Conservation (phyloP, 305 asterid genomes). For the Rubia tinctorum region DNA sequence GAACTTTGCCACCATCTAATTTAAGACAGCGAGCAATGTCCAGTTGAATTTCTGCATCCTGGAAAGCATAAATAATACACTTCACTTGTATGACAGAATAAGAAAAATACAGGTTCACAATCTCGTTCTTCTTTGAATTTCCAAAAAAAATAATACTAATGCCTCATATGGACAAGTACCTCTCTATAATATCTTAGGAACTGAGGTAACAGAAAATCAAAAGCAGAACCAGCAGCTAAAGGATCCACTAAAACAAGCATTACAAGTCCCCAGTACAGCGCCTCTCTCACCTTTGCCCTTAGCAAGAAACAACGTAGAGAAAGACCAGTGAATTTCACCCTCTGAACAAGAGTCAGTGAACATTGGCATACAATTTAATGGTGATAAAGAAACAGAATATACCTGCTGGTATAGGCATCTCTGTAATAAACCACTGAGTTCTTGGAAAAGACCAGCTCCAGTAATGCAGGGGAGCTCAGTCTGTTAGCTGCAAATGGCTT, state of each 20-base stretch:
- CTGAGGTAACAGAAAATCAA: constrained; percentile 71
- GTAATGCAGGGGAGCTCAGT: constrained; percentile 43
- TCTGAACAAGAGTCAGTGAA: not conserved
- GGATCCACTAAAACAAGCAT: constrained; percentile 87
- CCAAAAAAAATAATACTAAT: not conserved
- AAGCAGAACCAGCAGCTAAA: constrained; percentile 45
- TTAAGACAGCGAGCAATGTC: constrained; percentile 53
- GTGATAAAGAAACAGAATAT: not conserved
- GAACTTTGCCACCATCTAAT: constrained; percentile 49
- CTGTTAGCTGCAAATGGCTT: constrained; percentile 89
- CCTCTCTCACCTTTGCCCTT: constrained; percentile 68
- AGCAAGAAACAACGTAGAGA: not conserved
- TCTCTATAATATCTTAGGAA: constrained; percentile 67
- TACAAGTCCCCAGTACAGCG: constrained; percentile 62
- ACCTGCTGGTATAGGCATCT: constrained; percentile 95
- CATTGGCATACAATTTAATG: not conserved
- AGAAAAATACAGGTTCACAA: not conserved
- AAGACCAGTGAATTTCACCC: not conserved
- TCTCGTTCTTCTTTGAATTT: not conserved
- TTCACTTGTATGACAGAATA: not conserved
- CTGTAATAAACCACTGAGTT: constrained; percentile 81
- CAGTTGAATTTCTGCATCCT: constrained; percentile 63
- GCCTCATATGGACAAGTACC: constrained; percentile 37
- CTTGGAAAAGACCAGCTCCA: constrained; percentile 61
- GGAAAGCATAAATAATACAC: constrained; percentile 22